Base-by-base conservation (phyloP, 2,329 filamentous ascomycete species). In the Exutisphaerella laricina region DNA sequence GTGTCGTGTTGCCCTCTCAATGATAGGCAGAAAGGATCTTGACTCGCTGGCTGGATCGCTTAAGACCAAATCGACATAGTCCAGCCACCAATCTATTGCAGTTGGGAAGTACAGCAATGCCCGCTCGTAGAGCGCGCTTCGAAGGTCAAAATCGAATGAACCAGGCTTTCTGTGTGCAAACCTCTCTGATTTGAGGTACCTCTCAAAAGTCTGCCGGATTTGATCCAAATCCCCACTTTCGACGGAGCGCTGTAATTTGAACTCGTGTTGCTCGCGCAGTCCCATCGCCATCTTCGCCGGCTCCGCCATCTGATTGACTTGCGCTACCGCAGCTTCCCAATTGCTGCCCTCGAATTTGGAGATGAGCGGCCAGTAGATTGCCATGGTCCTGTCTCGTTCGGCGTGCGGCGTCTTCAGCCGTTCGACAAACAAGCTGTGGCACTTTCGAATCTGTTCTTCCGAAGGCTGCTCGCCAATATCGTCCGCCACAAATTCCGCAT, bases 121-220 rank as follows among this genome's bases (percentile, higher is more conserved):
- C 45, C 90, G 80, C 55, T 88, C 81, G 60, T 85, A 95, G 1
- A 96, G 72, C 12, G 75, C 73, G 54, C 74, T 75, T 50, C 75
- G 70, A 10, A 81, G 63, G 17, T 73, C 62, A 54, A 75, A 69
- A 51, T 71, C 73, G 56, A 72, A 74, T 13, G 70, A 61, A 1
- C 55, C 56, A 9, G 70, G 65, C 56, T 74, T 80, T 49, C 76
- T 76, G 53, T 75, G 75, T 13, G 66, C 71, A 57, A 82, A 75
- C 34, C 49, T 59, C 69, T 98, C 92, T 85, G 87, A 96, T 41
- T 86, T 81, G 13, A 97, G 70, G 57, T 98, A 98, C 42, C 84
- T 78, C 4, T 64, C 66, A 49, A 75, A 75, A 3, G 71, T 65
- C 14, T 65, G 62, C 63, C 75, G 78, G 44, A 84, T 71, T 3